phyloP scores from a whole-genome alignment of 2,329 filamentous ascomycete genomes.

The Venturia pyrina region DNA sequence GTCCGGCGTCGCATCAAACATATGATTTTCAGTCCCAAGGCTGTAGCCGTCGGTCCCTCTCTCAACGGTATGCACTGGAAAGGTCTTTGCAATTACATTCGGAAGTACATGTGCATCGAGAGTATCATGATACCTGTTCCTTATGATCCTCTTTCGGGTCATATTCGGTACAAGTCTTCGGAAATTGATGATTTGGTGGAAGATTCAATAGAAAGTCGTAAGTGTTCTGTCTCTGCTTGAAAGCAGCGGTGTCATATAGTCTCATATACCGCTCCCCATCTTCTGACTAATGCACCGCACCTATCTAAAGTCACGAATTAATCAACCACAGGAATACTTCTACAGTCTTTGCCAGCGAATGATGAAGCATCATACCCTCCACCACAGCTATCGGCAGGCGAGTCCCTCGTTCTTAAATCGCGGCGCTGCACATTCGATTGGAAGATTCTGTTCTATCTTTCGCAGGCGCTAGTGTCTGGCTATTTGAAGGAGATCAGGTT shows the following conservation, averaged over 20 bases:
- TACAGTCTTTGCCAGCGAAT: neutral
- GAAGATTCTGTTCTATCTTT: neutral
- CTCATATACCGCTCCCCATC: neutral
- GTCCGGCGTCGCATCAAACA: neutral
- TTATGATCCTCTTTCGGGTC: neutral
- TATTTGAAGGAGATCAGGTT: neutral
- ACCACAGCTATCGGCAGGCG: neutral
- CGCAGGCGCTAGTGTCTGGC: neutral
- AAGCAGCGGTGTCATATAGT: neutral
- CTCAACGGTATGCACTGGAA: neutral
- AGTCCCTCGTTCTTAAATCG: neutral
- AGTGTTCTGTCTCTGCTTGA: neutral
- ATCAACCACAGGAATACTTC: neutral
- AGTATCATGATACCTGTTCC: neutral
- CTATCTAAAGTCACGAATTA: neutral
- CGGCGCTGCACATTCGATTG: neutral
- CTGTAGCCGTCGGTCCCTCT: neutral
- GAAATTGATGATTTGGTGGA: neutral
- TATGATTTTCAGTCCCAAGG: neutral
- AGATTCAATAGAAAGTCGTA: neutral
- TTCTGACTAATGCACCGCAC: neutral
- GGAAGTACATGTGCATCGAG: neutral
- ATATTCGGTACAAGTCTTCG: neutral
- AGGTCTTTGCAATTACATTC: constrained; percentile 1
- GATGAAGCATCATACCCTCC: neutral